phyloP scores from a whole-genome alignment of 768 basidiomycete genomes.

The Collybia sp. region DNA sequence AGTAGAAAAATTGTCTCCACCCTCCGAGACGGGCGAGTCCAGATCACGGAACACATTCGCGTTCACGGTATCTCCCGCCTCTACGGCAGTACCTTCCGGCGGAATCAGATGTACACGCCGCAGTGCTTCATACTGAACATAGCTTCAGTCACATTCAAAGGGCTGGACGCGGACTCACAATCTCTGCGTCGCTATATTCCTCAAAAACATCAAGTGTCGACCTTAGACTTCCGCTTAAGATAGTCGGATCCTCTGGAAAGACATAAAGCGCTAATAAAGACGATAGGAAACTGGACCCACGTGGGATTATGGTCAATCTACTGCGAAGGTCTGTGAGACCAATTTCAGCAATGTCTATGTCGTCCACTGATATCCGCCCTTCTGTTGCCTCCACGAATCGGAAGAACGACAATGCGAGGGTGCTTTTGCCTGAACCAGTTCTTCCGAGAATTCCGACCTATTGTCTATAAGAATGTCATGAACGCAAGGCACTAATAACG shows the following conservation, averaged over 20 bases:
- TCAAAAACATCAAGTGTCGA: constrained; percentile 78
- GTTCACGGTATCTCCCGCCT: constrained; percentile 39
- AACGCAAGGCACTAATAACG: background rate
- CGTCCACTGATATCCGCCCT: constrained; percentile 74
- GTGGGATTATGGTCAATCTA: constrained; percentile 64
- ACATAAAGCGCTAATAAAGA: background rate
- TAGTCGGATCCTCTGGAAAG: constrained; percentile 70
- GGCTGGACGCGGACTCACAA: constrained; percentile 36
- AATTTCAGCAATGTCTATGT: constrained; percentile 71
- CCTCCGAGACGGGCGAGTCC: constrained; percentile 43
- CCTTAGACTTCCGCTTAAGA: constrained; percentile 74
- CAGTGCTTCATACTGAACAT: constrained; percentile 54
- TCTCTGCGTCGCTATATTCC: constrained; percentile 78
- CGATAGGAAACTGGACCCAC: constrained; percentile 29
- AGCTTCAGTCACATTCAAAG: background rate
- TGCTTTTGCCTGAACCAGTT: constrained; percentile 77
- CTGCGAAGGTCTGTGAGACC: constrained; percentile 81
- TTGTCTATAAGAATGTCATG: background rate
- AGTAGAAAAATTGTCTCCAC: constrained; percentile 70
- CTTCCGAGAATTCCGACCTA: constrained; percentile 70
- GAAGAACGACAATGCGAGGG: constrained; percentile 78
- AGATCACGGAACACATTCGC: constrained; percentile 60
- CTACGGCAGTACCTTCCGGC: constrained; percentile 31
- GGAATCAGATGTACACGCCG: constrained; percentile 46
- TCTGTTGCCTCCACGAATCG: constrained; percentile 84